These are phyloP conservation scores for Gymnopilus junonius DNA, from an alignment of 768 basidiomycete species.

Conservation along the genomic window DNA sequence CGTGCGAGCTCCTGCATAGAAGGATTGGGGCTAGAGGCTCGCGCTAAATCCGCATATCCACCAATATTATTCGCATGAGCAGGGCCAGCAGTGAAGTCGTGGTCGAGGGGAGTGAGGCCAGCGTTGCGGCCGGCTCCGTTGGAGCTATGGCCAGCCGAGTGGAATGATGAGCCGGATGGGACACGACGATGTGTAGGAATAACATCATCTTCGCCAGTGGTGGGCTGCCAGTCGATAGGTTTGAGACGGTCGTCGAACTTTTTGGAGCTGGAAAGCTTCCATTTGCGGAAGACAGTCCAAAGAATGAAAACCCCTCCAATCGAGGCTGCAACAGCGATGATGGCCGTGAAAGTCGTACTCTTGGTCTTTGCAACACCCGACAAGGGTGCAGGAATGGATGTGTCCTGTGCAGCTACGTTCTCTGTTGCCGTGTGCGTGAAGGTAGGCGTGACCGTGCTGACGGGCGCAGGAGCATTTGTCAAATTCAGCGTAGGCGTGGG, in stretches of 20 bases:
- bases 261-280: slow-evolving; percentile 84
- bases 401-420: slow-evolving; percentile 24
- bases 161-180: slow-evolving; percentile 72
- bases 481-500: slow-evolving; percentile 22
- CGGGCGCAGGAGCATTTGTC: slow-evolving; percentile 20
- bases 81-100: slow-evolving; percentile 64
- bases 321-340: slow-evolving; percentile 72
- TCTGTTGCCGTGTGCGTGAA: slow-evolving; percentile 29
- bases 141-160: slow-evolving; percentile 50
- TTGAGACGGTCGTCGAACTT: slow-evolving; percentile 84
- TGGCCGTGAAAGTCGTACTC: slow-evolving; percentile 55
- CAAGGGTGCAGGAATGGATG: slow-evolving; percentile 29
- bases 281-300: slow-evolving; percentile 93
- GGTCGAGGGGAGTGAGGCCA: slow-evolving; percentile 36
- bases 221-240: slow-evolving; percentile 90
- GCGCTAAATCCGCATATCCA: slow-evolving; percentile 82
- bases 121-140: slow-evolving; percentile 24
- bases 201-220: slow-evolving; percentile 48
- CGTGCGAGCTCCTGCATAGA: slow-evolving; percentile 59
- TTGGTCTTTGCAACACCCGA: slow-evolving; percentile 33
- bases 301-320: slow-evolving; percentile 72
- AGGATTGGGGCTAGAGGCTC: slow-evolving; percentile 74
- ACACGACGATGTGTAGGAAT: slow-evolving; percentile 56
- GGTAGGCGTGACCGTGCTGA: slow-evolving; percentile 20
- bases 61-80: slow-evolving; percentile 54